Conservation (phyloP, 208 protist species). For the Borovskyia barvae region DNA sequence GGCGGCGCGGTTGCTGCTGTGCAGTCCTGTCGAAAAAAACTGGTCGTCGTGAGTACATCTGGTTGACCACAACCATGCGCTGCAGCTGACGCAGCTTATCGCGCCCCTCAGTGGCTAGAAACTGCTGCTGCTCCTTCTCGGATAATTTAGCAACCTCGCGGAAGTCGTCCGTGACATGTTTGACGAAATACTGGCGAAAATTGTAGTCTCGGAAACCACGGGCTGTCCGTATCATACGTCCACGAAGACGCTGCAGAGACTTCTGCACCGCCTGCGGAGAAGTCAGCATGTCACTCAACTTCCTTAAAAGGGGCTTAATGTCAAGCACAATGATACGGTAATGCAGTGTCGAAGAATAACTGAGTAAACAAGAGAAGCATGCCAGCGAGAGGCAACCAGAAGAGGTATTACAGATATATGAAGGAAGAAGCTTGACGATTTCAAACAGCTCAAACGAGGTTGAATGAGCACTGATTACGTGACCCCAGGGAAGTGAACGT, state of each 20-base stretch:
- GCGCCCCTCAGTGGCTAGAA: slow-evolving; percentile 44
- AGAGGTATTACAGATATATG: no score
- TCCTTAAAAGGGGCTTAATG: neutral
- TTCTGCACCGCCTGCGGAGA: slow-evolving; percentile 22
- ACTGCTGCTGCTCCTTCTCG: slow-evolving; percentile 54
- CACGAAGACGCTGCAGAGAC: slow-evolving; percentile 47
- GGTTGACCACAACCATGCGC: slow-evolving; percentile 84
- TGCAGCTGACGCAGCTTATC: slow-evolving; percentile 76
- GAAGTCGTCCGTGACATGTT: slow-evolving; percentile 81
- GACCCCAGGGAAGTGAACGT: no score
- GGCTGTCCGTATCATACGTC: slow-evolving; percentile 54
- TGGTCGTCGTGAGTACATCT: slow-evolving; percentile 66
- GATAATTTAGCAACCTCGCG: slow-evolving; percentile 35
- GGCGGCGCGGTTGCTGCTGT: no score
- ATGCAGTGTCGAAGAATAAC: slow-evolving; percentile 3
- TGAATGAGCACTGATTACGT: no score
- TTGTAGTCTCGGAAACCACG: slow-evolving; percentile 85
- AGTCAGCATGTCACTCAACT: slow-evolving; percentile 4
- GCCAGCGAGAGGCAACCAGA: neutral
- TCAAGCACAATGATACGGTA: neutral
- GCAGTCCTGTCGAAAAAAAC: slow-evolving; percentile 59
- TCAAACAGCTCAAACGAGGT: no score
- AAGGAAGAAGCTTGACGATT: no score
- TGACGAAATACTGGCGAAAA: slow-evolving; percentile 85
- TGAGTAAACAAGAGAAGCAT: slow-evolving; percentile 1